phyloP scores from a whole-genome alignment of 768 basidiomycete genomes.

The Boletus barrowsii region DNA sequence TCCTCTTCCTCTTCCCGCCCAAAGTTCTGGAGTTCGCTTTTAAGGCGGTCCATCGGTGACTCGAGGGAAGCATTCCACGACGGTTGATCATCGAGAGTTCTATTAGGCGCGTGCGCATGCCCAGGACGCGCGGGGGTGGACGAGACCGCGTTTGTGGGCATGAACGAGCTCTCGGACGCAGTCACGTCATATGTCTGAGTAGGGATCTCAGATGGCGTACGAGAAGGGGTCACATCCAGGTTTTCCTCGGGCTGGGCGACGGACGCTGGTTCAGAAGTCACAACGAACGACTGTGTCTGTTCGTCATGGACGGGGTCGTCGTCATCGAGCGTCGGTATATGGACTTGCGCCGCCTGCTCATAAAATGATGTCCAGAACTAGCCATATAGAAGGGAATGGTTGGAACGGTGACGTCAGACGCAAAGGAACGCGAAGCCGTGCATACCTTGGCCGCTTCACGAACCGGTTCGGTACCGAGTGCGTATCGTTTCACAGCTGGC shows the following conservation, averaged over 20 bases:
- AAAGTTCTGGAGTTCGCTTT: slow-evolving; percentile 58
- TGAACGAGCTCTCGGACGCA: slow-evolving; percentile 68
- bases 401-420: neutral
- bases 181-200: slow-evolving; percentile 36
- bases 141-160: slow-evolving; percentile 68
- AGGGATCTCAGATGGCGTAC: neutral
- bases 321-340: slow-evolving; percentile 72
- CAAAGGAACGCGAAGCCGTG: neutral
- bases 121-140: slow-evolving; percentile 66
- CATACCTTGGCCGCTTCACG: slow-evolving; percentile 84
- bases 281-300: slow-evolving; percentile 35
- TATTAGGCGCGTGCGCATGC: slow-evolving; percentile 27
- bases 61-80: slow-evolving; percentile 77
- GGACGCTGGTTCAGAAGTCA: slow-evolving; percentile 13
- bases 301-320: slow-evolving; percentile 55
- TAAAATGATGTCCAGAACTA: slow-evolving; percentile 98
- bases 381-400: neutral
- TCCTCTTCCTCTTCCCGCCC: slow-evolving; percentile 39
- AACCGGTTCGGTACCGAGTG: slow-evolving; percentile 82
- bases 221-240: slow-evolving; percentile 11
- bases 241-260: slow-evolving; percentile 13
- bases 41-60: slow-evolving; percentile 67
- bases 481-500: slow-evolving; percentile 88
- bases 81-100: slow-evolving; percentile 45
- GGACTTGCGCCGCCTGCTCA: slow-evolving; percentile 87